Evolutionary conservation across 2,329 filamentous ascomycete genomes (phyloP), one percentile per base, ranked within the genome.

Genomic region (Falciphora oryzae): DNA sequence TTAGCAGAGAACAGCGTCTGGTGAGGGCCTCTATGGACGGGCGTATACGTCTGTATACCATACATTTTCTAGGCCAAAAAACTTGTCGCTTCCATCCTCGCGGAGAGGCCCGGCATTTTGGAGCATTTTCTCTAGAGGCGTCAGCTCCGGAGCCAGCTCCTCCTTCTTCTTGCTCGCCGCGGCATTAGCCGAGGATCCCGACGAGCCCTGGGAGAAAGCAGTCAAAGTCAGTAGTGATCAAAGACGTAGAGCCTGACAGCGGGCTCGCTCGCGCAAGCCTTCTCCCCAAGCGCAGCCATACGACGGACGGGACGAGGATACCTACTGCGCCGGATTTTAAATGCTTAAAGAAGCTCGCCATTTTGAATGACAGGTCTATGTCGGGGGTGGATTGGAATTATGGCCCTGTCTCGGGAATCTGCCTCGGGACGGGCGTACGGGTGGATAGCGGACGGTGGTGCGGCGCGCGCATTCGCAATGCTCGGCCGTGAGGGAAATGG

Each of bases 31-130:
- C n/a, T 14, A 4, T n/a, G 18, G 18, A 1, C 18, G 22, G 44
- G 44, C 22, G 44, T n/a, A 53, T 25, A 25, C 44, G 22, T 14
- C 22, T 22, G 27, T 10, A 7, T 63, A 25, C 82, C 91, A 79
- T 83, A 98, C 94, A 79, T 99, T 99, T 79, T 99, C 95, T 75
- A 98, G 89, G 22, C 95, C 95, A 79, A 96, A 98, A 80, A 97
- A 99, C 80, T 97, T 96, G 80, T 98, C 95, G 75, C 91, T 97
- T 64, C 95, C 95, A 77, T 98, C 93, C 70, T 85, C 82, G 72
- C 92, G 88, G 69, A 96, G 79, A 2, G 93, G 88, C 4, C 93
- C 93, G 66, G 91, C 88, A 76, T 92, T 89, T 71, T 88, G 85
- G 38, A 99, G 83, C 83, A 96, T 90, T 81, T 92, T 88, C 71